Percentiles rank a stretch among this genome's conserved stretches.
phyloP scores from a whole-genome alignment of 495 filamentous ascomycete genomes.

The Lophium mytilinum region DNA sequence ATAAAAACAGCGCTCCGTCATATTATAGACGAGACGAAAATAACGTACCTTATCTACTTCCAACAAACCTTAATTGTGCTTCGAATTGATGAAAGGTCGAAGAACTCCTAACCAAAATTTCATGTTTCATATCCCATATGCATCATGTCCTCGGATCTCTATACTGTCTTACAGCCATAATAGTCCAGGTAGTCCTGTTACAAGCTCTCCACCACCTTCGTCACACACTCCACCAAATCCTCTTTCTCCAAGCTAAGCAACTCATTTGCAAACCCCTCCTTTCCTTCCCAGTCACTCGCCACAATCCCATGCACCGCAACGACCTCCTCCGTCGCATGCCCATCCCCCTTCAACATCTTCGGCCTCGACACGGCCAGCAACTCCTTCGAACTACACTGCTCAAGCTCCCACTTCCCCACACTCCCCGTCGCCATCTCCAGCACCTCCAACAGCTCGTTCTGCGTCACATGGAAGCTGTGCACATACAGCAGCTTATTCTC shows the following conservation, averaged over 20 bases:
- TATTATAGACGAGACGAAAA: too few relatives aligned
- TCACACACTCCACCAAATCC: slow-evolving; percentile 8
- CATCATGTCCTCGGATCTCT: too few relatives aligned
- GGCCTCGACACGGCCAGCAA: slow-evolving; percentile 4
- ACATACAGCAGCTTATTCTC: slow-evolving; percentile 23
- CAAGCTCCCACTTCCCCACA: slow-evolving; percentile 9
- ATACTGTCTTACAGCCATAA: too few relatives aligned
- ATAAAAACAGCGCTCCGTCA: too few relatives aligned
- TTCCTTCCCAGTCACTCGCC: slow-evolving; percentile 14
- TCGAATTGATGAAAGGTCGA: too few relatives aligned
- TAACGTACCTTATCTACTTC: too few relatives aligned
- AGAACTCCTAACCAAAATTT: too few relatives aligned
- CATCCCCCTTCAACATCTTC: slow-evolving; percentile 15
- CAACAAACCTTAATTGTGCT: too few relatives aligned
- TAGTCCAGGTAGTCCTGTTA: background rate
- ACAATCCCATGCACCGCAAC: slow-evolving; percentile 17
- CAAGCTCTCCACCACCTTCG: slow-evolving; percentile 3
- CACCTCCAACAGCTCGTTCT: slow-evolving; percentile 11
- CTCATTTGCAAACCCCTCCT: slow-evolving; percentile 19
- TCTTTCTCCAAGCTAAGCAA: slow-evolving; percentile 17
- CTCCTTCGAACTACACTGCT: slow-evolving; percentile 6
- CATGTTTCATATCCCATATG: too few relatives aligned
- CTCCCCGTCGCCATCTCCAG: slow-evolving; percentile 17
- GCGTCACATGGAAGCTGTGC: slow-evolving; percentile 16
- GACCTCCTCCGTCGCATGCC: slow-evolving; percentile 14